Base-by-base conservation (phyloP, 106 monocot genomes). In the Dendrobium nobile region DNA sequence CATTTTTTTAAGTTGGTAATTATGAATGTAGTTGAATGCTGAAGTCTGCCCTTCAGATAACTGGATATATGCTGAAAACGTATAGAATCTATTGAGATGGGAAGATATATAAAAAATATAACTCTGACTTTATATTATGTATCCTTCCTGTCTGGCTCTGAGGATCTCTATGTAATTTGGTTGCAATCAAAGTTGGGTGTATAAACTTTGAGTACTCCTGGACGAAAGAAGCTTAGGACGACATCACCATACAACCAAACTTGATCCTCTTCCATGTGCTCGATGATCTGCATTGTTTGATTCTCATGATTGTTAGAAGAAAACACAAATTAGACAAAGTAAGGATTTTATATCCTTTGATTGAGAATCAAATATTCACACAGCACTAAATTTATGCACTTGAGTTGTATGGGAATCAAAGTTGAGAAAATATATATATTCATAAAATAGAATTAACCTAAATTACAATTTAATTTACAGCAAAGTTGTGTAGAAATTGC, bases 151-250 rank as follows among this genome's bases (percentile, higher is more conserved):
- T 56, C 86, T 20, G 86, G 74, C 31, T 82, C 45, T 54, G 80
- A 22, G 41, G 85, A 88, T 27, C 80, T 87, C 75, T 90, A 95
- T 41, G 95, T 90, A 55, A 99, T 90, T 20, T 89, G 82, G 75
- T 99, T 99, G 80, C 95, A 99, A 55, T 99, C 98, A 45, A 93
- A 99, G 83, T 99, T 99, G 7, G 98, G 98, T 20, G 98, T 99
- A 0, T 95, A 99, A 67, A 99, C 88, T 1, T 95, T 86, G 27
- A 99, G 91, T 20, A 91, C 51, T 20, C 28, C 73, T 16, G 98
- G 98, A 76, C 87, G 78, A 82, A 99, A 99, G 42, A 51, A 80
- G 80, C 91, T 87, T 72, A 99, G 85, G 1, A 80, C 95, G 27
- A 90, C 77, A 13, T 95, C 87, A 19, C 98, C 98, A 70, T 91